phyloP scores from a whole-genome alignment of 177 flowering plant genomes.

The Vitis hybrid region DNA sequence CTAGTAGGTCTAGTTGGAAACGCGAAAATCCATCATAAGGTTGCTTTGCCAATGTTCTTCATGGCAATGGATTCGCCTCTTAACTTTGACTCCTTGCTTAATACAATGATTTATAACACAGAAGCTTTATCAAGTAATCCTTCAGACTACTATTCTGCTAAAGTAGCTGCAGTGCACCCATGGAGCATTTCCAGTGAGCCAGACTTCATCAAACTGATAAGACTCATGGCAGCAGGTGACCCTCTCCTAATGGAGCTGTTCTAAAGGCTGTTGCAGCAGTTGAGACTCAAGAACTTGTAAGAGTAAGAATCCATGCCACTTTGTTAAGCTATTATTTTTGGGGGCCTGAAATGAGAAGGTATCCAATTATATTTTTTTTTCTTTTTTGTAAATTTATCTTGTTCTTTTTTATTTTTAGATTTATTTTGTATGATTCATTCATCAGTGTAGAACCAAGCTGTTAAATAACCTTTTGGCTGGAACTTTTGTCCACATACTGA shows the following conservation, averaged over 20 bases:
- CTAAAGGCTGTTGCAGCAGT: background rate
- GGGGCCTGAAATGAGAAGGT: too few species aligned
- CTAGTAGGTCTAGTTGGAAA: slow-evolving; percentile 8
- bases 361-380: too few species aligned
- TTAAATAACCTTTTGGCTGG: too few species aligned
- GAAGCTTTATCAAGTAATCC: background rate
- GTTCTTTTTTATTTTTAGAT: too few species aligned
- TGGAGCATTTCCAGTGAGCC: slow-evolving; percentile 10
- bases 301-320: background rate
- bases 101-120: slow-evolving; percentile 3
- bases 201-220: slow-evolving; percentile 7
- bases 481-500: too few species aligned
- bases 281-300: background rate
- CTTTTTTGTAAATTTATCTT: too few species aligned
- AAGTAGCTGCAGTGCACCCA: slow-evolving; percentile 11
- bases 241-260: slow-evolving; percentile 3
- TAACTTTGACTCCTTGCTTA: slow-evolving; percentile 7
- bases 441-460: too few species aligned
- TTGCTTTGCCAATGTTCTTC: slow-evolving; percentile 10
- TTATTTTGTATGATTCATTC: too few species aligned
- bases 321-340: too few species aligned
- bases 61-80: slow-evolving; percentile 3
- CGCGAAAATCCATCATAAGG: slow-evolving; percentile 3
- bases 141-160: slow-evolving; percentile 1
- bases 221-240: background rate